phyloP scores from a whole-genome alignment of 2,329 filamentous ascomycete species.

The Hypoxylon sp. region DNA sequence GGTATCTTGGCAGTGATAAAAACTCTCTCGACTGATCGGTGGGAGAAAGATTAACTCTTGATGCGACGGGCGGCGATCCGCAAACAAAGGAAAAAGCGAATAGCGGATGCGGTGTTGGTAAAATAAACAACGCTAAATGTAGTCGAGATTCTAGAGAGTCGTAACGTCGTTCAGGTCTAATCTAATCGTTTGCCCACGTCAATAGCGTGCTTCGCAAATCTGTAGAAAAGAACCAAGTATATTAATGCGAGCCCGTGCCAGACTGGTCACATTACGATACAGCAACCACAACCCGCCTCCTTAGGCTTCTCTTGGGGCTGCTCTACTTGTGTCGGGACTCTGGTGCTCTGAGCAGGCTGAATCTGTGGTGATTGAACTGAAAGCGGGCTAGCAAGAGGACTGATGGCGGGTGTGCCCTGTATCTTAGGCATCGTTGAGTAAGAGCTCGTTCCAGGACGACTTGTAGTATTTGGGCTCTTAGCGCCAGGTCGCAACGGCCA shows the following conservation, averaged over 20 bases:
- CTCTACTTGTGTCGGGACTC: conserved; percentile 68
- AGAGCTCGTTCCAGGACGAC: conserved; percentile 63
- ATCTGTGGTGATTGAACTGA: conserved; percentile 61
- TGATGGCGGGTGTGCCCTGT: conserved; percentile 60
- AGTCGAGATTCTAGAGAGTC: conserved; percentile 41
- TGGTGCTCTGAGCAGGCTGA: conserved; percentile 59
- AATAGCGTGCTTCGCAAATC: conserved; percentile 23
- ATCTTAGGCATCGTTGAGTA: conserved; percentile 77
- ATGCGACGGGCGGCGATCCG: conserved; percentile 35
- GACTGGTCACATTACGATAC: conserved; percentile 77
- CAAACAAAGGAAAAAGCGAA: conserved; percentile 44
- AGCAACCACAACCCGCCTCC: conserved; percentile 77
- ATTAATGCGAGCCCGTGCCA: conserved; percentile 33
- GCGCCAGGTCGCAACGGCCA: conserved; percentile 72
- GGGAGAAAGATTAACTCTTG: conserved; percentile 21
- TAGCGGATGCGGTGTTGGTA: conserved; percentile 39
- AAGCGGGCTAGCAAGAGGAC: conserved; percentile 63
- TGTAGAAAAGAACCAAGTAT: conserved; percentile 28
- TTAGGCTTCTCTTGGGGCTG: conserved; percentile 66
- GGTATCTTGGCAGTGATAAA: conserved; percentile 26
- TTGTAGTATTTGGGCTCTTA: conserved; percentile 65
- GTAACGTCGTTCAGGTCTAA: conserved; percentile 48
- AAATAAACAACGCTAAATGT: conserved; percentile 45
- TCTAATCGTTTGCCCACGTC: conserved; percentile 37
- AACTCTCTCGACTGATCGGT: conserved; percentile 15